Percentiles rank a stretch among this genome's conserved stretches.
phyloP scores from a whole-genome alignment of 2,329 filamentous ascomycete genomes.

The Metarhizium album region DNA sequence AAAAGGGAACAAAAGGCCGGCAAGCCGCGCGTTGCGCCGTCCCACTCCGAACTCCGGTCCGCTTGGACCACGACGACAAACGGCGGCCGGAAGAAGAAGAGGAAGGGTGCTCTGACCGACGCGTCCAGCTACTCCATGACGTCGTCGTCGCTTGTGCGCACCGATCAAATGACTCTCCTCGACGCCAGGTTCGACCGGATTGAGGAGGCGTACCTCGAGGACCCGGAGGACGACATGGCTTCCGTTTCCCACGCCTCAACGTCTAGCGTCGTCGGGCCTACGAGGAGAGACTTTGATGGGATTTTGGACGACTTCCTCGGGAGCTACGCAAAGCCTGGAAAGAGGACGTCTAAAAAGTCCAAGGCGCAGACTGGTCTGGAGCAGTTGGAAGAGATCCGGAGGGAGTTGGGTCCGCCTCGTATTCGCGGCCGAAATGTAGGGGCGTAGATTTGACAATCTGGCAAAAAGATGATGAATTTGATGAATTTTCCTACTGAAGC shows the following conservation, averaged over 20 bases:
- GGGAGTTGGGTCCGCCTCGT: slow-evolving; percentile 66
- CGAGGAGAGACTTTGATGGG: slow-evolving; percentile 71
- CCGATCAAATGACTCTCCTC: slow-evolving; percentile 73
- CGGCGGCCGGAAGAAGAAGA: slow-evolving; percentile 80
- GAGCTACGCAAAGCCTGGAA: slow-evolving; percentile 58
- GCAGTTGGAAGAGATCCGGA: slow-evolving; percentile 83
- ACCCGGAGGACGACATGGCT: slow-evolving; percentile 37
- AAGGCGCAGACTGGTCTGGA: slow-evolving; percentile 72
- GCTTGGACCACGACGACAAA: slow-evolving; percentile 66
- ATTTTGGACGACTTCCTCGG: slow-evolving; percentile 92
- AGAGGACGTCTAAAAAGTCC: slow-evolving; percentile 68
- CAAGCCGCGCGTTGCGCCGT: slow-evolving; percentile 29
- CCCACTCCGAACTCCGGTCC: slow-evolving; percentile 55
- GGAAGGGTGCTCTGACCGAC: slow-evolving; percentile 85
- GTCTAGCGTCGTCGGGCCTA: slow-evolving; percentile 56
- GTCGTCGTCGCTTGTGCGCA: slow-evolving; percentile 75
- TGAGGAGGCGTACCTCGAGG: slow-evolving; percentile 60
- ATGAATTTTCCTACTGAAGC: slow-evolving; percentile 1
- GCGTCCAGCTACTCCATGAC: slow-evolving; percentile 87
- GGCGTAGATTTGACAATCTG: neutral
- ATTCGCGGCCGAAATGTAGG: slow-evolving; percentile 27
- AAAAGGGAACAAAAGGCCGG: slow-evolving; percentile 62
- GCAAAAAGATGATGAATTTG: slow-evolving; percentile 4
- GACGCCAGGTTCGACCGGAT: slow-evolving; percentile 89
- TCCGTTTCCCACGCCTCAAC: slow-evolving; percentile 52